phyloP scores from a whole-genome alignment of 2,329 filamentous ascomycete species.

The Trichoderma breve region DNA sequence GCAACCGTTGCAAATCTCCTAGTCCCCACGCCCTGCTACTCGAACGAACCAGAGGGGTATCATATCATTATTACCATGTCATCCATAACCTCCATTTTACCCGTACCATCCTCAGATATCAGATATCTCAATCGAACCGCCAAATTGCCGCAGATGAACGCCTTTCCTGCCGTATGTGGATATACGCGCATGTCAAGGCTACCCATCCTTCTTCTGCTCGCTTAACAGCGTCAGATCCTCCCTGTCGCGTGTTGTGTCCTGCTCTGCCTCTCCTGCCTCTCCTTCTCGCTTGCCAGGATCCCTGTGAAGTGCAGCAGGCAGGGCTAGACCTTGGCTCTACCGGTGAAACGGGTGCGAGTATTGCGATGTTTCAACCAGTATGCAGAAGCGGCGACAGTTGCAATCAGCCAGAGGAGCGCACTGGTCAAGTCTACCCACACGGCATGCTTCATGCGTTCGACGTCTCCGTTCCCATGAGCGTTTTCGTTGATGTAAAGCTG shows the following conservation, averaged over 20 bases:
- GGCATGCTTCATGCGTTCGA: constrained; percentile 78
- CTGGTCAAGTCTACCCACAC: constrained; percentile 80
- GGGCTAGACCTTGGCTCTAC: constrained; percentile 52
- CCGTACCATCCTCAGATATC: not conserved
- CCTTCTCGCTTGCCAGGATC: not conserved
- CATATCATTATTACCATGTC: not conserved
- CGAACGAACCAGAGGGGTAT: constrained; percentile 18
- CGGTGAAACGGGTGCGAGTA: constrained; percentile 55
- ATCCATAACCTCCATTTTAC: not conserved
- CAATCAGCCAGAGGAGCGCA: constrained; percentile 72
- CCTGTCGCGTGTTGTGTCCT: not conserved
- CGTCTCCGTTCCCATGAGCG: constrained; percentile 59
- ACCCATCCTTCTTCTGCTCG: not conserved
- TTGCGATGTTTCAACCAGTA: constrained; percentile 61
- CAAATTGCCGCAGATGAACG: constrained; percentile 5
- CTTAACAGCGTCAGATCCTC: not conserved
- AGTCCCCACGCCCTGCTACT: not conserved
- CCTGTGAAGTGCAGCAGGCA: not conserved
- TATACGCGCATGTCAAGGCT: not conserved
- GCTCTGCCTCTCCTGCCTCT: not conserved
- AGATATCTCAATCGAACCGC: not conserved
- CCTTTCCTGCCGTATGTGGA: not conserved
- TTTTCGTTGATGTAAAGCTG: constrained; percentile 71
- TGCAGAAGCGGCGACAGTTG: constrained; percentile 51
- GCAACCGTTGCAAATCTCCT: not conserved